Evolutionary conservation across 2,329 filamentous ascomycete genomes (phyloP).

Genomic region (Davidsoniella eucalypti): DNA sequence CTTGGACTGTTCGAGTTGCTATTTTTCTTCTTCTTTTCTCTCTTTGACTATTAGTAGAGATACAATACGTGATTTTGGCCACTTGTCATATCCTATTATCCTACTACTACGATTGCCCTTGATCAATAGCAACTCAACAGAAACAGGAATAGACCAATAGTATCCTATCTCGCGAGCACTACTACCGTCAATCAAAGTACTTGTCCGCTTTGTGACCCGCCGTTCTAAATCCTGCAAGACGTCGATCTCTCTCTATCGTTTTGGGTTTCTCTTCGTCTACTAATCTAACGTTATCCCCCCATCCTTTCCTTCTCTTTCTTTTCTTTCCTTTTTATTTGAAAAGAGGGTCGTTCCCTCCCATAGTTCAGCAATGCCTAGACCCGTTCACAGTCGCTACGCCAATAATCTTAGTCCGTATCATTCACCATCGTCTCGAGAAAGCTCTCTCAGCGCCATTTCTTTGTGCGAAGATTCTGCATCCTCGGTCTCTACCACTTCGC

Average conservation of each 20-base stretch:
- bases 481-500: conserved; percentile 22
- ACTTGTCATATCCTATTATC: background rate
- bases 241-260: no score
- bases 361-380: background rate
- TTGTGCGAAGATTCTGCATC: conserved; percentile 9
- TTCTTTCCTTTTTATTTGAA: background rate
- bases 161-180: no score
- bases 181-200: no score
- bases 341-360: background rate
- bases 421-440: background rate
- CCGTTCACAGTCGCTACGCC: background rate
- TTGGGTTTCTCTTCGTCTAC: no score
- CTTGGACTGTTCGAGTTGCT: no score
- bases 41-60: no score
- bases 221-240: background rate
- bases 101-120: no score
- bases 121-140: no score
- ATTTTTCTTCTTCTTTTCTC: no score
- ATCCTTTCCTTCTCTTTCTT: background rate
- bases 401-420: background rate
- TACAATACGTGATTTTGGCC: no score
- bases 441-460: conserved; percentile 2
- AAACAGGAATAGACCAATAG: no score
- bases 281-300: background rate
- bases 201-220: no score